Base-by-base conservation (phyloP, 345 rosid species). In the Kandelia obovata region DNA sequence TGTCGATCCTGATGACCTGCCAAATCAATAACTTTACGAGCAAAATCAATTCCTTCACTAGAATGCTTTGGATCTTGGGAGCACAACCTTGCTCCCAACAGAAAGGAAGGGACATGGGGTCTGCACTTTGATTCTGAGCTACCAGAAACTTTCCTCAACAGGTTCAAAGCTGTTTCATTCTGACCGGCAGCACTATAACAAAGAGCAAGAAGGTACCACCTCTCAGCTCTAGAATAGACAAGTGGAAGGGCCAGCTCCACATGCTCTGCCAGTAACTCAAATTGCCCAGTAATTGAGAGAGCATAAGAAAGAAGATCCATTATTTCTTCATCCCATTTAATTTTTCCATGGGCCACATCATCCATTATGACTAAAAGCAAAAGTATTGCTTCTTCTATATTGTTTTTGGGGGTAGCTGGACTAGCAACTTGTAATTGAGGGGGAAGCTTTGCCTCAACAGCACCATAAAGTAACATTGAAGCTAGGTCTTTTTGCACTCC, bases 181-280 rank as follows among this genome's bases (percentile, higher is more conserved):
- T 89, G 85, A 63, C 88, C 90, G 5, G 89, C 89, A 73, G 96
- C 96, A 73, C 80, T 77, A 73, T 90, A 90, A 81, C 97, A 92
- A 61, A 92, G 92, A 51, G 97, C 94, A 61, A 96, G 96, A 75
- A 85, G 69, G 79, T 87, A 86, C 97, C 98, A 96, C 79, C 99
- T 88, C 61, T 89, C 96, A 46, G 85, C 84, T 67, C 96, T 83
- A 49, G 69, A 70, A 61, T 88, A 96, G 68, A 78, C 77, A 53
- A 94, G 91, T 0, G 98, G 99, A 74, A 84, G 82, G 67, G 71
- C 83, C 82, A 82, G 89, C 83, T 92, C 98, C 58, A 86, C 81
- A 77, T 90, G 85, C 70, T 75, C 77, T 6, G 96, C 97, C 65
- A 92, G 70, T 69, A 86, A 74, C 67, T 89, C 91, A 70, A 75